phyloP scores from a whole-genome alignment of 495 filamentous ascomycete genomes.

The Penicillium turbatum region DNA sequence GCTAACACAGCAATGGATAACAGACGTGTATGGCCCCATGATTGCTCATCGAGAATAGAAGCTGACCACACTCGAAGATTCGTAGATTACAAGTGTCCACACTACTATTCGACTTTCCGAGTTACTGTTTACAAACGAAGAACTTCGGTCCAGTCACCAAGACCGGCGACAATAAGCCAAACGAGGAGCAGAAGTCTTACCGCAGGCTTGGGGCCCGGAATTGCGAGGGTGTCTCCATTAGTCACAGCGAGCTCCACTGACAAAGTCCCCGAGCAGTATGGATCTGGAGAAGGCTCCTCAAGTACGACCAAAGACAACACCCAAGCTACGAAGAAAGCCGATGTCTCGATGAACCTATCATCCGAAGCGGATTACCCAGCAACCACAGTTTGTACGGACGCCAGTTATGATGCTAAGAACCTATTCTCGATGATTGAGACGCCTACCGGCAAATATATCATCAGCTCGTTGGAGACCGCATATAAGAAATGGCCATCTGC shows the following conservation, averaged over 20 bases:
- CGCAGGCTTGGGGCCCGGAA: neutral
- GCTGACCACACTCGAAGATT: neutral
- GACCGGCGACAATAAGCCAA: neutral
- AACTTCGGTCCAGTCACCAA: neutral
- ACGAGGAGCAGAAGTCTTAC: neutral
- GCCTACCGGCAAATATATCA: neutral
- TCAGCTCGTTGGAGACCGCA: too few relatives aligned
- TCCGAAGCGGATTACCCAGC: neutral
- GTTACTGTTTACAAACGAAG: neutral
- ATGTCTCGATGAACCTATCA: neutral
- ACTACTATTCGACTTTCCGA: neutral
- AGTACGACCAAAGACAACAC: neutral
- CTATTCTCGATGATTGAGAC: neutral
- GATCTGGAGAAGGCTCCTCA: neutral
- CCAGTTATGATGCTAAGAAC: neutral
- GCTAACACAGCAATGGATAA: neutral
- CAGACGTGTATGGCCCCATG: neutral
- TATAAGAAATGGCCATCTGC: neutral
- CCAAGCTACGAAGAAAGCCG: too few relatives aligned
- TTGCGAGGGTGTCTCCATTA: neutral
- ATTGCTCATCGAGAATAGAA: neutral
- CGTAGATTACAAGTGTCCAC: neutral
- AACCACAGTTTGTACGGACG: neutral
- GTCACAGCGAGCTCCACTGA: neutral
- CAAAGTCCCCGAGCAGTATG: neutral